Conservation (phyloP, 257 asterid genomes). For the Nicotiana otophora region DNA sequence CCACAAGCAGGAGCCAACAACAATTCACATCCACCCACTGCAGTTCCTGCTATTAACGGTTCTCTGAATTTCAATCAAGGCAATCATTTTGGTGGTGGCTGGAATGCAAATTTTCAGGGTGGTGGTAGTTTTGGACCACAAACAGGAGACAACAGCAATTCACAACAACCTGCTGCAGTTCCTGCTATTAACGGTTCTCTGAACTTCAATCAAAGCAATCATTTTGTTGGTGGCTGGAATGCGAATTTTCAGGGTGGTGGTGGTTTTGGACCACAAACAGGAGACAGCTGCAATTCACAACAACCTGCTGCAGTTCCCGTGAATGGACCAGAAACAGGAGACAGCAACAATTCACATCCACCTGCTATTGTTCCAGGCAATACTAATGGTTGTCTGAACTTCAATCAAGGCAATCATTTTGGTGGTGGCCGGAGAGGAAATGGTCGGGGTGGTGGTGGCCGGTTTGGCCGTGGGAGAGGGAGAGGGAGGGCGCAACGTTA, state of each 20-base stretch:
- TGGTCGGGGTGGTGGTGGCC: slow-evolving; percentile 52
- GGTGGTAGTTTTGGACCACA: slow-evolving; percentile 38
- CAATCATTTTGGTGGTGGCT: slow-evolving; percentile 32
- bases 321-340: slow-evolving; percentile 27
- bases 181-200: slow-evolving; percentile 10
- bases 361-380: slow-evolving; percentile 22
- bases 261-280: slow-evolving; percentile 18
- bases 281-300: too few species aligned
- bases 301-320: not conserved
- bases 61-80: slow-evolving; percentile 34
- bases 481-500: slow-evolving; percentile 30
- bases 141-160: slow-evolving; percentile 9
- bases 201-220: slow-evolving; percentile 35
- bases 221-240: slow-evolving; percentile 39
- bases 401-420: slow-evolving; percentile 32
- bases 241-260: slow-evolving; percentile 41
- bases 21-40: slow-evolving; percentile 22
- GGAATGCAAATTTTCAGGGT: slow-evolving; percentile 30
- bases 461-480: slow-evolving; percentile 49
- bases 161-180: slow-evolving; percentile 23
- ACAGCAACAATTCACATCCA: slow-evolving; percentile 19
- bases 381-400: slow-evolving; percentile 10
- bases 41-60: slow-evolving; percentile 12
- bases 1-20: slow-evolving; percentile 18
- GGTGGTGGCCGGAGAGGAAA: slow-evolving; percentile 43